phyloP scores from a whole-genome alignment of 192 early-diverging fungal species.

The Geranomyces variabilis region DNA sequence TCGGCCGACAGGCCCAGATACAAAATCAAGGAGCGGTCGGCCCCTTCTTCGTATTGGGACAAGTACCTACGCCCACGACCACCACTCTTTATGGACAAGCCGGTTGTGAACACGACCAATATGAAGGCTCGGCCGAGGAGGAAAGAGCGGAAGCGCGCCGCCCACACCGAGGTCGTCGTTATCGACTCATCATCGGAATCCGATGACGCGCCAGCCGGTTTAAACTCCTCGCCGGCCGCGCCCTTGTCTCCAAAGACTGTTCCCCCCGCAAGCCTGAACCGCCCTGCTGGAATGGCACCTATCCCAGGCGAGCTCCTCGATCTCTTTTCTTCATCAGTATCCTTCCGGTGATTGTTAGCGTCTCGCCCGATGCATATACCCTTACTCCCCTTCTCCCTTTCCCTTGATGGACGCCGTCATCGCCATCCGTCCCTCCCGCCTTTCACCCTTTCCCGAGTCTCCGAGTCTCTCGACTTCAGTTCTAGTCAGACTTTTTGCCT shows the following conservation, averaged over 20 bases:
- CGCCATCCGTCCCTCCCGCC: too few species aligned
- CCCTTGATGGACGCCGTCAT: too few species aligned
- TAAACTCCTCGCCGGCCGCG: background rate
- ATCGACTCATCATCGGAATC: slow-evolving; percentile 6
- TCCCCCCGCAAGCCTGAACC: background rate
- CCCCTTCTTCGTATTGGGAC: too few species aligned
- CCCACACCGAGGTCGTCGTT: background rate
- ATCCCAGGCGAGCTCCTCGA: background rate
- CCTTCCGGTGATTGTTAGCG: too few species aligned
- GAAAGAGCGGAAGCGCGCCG: background rate
- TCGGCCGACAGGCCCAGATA: too few species aligned
- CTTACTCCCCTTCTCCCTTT: too few species aligned
- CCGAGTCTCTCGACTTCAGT: too few species aligned
- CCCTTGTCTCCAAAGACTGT: background rate
- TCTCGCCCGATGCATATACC: too few species aligned
- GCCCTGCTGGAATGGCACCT: background rate
- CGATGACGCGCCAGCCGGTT: background rate
- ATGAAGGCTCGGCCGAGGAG: background rate
- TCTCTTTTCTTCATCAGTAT: background rate
- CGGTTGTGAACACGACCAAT: background rate
- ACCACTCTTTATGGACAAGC: background rate
- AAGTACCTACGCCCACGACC: too few species aligned
- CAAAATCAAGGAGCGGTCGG: too few species aligned
- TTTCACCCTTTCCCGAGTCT: too few species aligned
- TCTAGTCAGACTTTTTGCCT: too few species aligned